Evolutionary conservation across 805 yeast genomes (phyloP), one percentile per base, ranked within the genome.

Genomic region (Wickerhamomyces silvicola): DNA sequence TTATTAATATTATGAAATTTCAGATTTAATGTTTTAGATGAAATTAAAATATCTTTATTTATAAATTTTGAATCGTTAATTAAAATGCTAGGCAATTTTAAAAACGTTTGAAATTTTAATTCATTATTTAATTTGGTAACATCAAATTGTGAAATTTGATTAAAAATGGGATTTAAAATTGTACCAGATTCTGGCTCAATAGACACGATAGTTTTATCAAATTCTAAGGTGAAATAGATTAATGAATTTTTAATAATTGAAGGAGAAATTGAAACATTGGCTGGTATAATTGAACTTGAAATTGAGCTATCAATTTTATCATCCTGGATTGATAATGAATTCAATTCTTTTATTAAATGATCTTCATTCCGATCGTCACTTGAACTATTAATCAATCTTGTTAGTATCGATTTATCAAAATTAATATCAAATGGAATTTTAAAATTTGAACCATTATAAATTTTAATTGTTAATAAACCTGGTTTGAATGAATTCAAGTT

Each of bases 141-240:
- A 68, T 92, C 99, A 51, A 92, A 92, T 4, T 88, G 77, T 11
- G 94, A 82, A 9, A 86, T 86, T 46, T 83, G 83, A 56, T 87
- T 92, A 76, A 94, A 92, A 12, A 74, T 73, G 1, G 96, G 90
- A 35, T 70, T 65, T 26, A 73, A 72, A 38, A 86, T 75, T 0
- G 94, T 75, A 24, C 95, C 96, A 32, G 82, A 75, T 18, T 78
- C 75, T 3, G 97, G 92, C 45, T 87, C 94, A 31, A 90, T 77
- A 11, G 87, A 72, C 42, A 92, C 81, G 43, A 88, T 92, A 31
- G 90, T 86, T 59, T 92, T 92, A 60, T 92, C 99, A 54, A 87
- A 90, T 59, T 92, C 99, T 27, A 92, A 68, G 2, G 95, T 86
- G 49, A 88, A 71, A 57, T 84, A 85, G 23, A 92, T 70, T 38